Evolutionary conservation across 441 rosid species (phyloP), one percentile per base, ranked within the genome.

Genomic region (Populus trichocarpa): DNA sequence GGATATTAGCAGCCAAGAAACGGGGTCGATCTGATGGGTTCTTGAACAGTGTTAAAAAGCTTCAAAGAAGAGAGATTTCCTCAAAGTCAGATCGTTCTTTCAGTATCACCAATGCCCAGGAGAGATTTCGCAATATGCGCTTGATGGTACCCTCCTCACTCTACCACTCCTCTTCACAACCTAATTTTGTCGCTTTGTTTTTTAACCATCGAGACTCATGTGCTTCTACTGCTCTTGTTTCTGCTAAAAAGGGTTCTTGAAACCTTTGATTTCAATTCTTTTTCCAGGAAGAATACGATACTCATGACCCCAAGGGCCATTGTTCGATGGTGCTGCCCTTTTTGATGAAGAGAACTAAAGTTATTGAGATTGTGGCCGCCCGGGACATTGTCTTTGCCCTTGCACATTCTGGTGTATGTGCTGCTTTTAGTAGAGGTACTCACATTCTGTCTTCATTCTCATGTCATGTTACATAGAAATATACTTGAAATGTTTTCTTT

Each of bases 281-380:
- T 74, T 7, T 36, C 74, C 69, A 95, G 99, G 97, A 90, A 86
- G 96, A 95, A 82, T 95, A 95, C 35, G 99, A 95, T 78, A 93
- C 99, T 13, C 97, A 95, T 82, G 98, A 95, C 75, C 98, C 98
- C 10, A 95, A 92, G 66, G 99, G 97, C 22, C 98, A 91, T 50
- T 88, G 89, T 68, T 81, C 92, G 6, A 85, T 89, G 35, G 96
- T 90, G 23, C 82, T 95, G 75, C 96, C 98, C 10, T 95, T 92
- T 84, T 84, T 95, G 82, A 95, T 89, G 91, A 95, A 95, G 84
- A 86, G 98, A 75, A 89, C 99, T 0, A 95, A 93, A 85, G 95
- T 95, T 16, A 93, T 95, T 10, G 99, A 95, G 91, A 95, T 95
- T 67, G 98, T 95, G 28, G 98, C 99, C 33, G 98, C 99, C 13